phyloP scores from a whole-genome alignment of 129 eudicot genomes.

The Lactuca sativa region DNA sequence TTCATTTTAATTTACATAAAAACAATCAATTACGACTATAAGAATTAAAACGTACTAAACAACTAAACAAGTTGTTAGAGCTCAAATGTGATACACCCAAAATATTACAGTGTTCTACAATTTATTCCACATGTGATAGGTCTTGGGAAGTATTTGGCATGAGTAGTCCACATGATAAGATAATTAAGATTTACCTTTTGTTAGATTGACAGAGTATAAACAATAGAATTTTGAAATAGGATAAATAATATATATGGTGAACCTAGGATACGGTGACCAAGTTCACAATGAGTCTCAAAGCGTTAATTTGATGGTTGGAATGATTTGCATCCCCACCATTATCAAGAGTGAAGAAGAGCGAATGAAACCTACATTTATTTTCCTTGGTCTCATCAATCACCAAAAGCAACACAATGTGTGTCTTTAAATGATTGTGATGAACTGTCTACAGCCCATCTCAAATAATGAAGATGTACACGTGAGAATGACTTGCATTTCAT shows the following conservation, averaged over 20 bases:
- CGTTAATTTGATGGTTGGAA: constrained; percentile 17
- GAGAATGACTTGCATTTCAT: constrained; percentile 26
- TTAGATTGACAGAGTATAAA: no score
- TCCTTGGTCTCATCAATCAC: constrained; percentile 35
- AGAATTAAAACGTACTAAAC: no score
- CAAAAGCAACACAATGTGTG: constrained; percentile 15
- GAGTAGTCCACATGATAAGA: no score
- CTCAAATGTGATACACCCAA: no score
- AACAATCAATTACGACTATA: no score
- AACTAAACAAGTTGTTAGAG: no score
- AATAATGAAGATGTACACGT: constrained; percentile 28
- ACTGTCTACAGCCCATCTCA: constrained; percentile 18
- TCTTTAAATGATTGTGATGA: constrained; percentile 33
- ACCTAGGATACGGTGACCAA: constrained; percentile 7
- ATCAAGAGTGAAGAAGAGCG: constrained; percentile 18
- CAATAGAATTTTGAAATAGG: background rate
- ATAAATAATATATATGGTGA: background rate
- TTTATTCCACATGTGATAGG: no score
- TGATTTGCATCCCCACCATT: constrained; percentile 26
- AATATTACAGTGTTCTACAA: no score
- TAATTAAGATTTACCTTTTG: no score
- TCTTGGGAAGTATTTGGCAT: no score
- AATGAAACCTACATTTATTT: constrained; percentile 32
- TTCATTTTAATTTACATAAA: no score
- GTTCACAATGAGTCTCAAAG: constrained; percentile 1